phyloP scores from a whole-genome alignment of 2,329 filamentous ascomycete genomes.

The Decorospora gaudefroyi region DNA sequence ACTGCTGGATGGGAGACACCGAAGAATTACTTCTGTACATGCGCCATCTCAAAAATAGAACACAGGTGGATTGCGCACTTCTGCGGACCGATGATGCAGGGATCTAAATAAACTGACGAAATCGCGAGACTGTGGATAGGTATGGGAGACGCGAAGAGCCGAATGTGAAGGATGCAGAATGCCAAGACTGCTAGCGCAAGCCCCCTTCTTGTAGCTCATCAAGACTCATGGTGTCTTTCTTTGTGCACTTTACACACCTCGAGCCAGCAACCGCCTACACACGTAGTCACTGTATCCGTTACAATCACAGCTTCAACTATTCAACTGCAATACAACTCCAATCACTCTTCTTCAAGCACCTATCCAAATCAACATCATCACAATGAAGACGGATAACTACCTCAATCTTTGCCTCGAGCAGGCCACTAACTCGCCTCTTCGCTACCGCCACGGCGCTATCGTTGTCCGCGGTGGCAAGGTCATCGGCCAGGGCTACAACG shows the following conservation, averaged over 20 bases:
- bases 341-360: neutral
- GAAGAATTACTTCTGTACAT: neutral
- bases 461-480: slow-evolving; percentile 59
- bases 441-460: slow-evolving; percentile 57
- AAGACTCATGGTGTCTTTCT: slow-evolving; percentile 1
- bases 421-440: slow-evolving; percentile 56
- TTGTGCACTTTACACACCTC: slow-evolving; percentile 6
- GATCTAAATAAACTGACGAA: neutral
- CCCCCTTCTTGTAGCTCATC: neutral
- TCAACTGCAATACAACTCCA: neutral
- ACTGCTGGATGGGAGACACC: too few relatives aligned
- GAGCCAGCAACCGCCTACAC: neutral
- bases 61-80: neutral
- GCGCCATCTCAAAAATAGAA: neutral
- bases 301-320: neutral
- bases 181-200: slow-evolving; percentile 16
- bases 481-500: slow-evolving; percentile 58
- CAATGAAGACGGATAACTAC: slow-evolving; percentile 56
- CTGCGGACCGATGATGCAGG: neutral
- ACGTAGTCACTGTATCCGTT: neutral
- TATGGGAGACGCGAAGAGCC: neutral
- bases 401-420: slow-evolving; percentile 58
- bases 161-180: neutral
- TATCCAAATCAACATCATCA: slow-evolving; percentile 2
- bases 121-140: too few relatives aligned